Evolutionary conservation across 2,329 filamentous ascomycete genomes (phyloP).

Genomic region (Pseudonectria foliicola): DNA sequence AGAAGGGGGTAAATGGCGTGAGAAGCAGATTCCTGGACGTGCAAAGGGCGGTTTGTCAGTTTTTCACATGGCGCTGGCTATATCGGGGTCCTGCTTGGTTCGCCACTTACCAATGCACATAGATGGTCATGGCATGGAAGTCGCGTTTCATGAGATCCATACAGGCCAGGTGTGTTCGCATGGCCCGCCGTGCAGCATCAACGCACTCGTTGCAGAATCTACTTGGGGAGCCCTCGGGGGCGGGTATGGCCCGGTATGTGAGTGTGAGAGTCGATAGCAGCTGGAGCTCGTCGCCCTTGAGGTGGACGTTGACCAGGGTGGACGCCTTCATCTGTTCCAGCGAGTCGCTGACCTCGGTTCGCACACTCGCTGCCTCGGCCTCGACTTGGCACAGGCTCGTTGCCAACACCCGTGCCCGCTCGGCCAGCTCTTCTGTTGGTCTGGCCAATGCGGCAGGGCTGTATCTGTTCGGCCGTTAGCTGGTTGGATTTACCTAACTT

Average conservation of each 20-base stretch:
- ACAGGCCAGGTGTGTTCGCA: conserved; percentile 37
- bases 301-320: conserved; percentile 35
- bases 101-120: conserved; percentile 47
- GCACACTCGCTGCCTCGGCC: conserved; percentile 27
- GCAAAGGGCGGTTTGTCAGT: conserved; percentile 3
- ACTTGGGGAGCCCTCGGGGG: conserved; percentile 32
- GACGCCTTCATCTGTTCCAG: conserved; percentile 33
- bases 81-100: no score
- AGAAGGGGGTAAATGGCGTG: conserved; percentile 53
- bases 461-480: conserved; percentile 33
- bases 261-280: conserved; percentile 43
- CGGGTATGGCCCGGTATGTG: conserved; percentile 45
- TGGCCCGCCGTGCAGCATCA: conserved; percentile 41
- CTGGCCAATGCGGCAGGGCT: conserved; percentile 38
- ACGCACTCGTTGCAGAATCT: conserved; percentile 44
- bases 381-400: conserved; percentile 31
- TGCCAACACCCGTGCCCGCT: conserved; percentile 32
- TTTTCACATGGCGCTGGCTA: no score
- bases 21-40: conserved; percentile 43
- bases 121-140: conserved; percentile 36
- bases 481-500: background rate
- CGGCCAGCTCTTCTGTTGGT: conserved; percentile 32
- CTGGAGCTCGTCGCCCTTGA: conserved; percentile 41
- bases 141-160: conserved; percentile 36
- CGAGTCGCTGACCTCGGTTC: conserved; percentile 29